Evolutionary conservation across 331 rosid genomes (phyloP), one percentile per base, ranked within the genome.

Genomic region (Saraca asoca): DNA sequence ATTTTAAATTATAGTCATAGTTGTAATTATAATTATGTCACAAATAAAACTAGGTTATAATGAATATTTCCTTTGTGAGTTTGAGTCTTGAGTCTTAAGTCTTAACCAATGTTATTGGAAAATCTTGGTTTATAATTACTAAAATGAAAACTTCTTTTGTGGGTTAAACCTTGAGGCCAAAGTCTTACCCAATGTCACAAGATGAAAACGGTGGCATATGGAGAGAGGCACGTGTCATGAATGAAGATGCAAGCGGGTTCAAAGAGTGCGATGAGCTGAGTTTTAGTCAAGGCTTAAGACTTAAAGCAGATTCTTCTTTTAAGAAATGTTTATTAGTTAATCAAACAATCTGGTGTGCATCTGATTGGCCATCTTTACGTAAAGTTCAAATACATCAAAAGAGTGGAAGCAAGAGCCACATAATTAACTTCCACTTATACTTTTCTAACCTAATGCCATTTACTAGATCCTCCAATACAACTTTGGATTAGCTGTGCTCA

Each of bases 391-490:
- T 64, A 19, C 69, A 75, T 62, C 62, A 12, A 58, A 44, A 68
- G 68, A 73, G 52, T 69, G 37, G 78, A 72, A 64, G 38, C 70
- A 49, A 62, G 72, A 77, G 56, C 68, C 15, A 78, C 74, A 54
- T 46, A 48, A 41, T n/a, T 51, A 48, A 41, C n/a, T 51, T 56
- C 52, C 54, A 15, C 62, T 10, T 8, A 44, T 51, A 54, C 59
- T 85, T 81, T 82, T 85, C 78, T 62, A 60, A 77, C 87, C 85
- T 65, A 77, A 80, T 72, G 51, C 13, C 58, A 70, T 65, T 29
- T 29, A 56, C 44, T 17, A 39, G 9, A 39, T 24, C 31, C 31
- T 24, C 31, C 31, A 24, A 1, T 24, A 3, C 31, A 24, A 24
- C 31, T 24, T 24, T 24, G 31, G 31, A 24, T 24, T 24, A 24